phyloP scores from a whole-genome alignment of 2,329 filamentous ascomycete species.

The Pseudogymnoascus sp. region DNA sequence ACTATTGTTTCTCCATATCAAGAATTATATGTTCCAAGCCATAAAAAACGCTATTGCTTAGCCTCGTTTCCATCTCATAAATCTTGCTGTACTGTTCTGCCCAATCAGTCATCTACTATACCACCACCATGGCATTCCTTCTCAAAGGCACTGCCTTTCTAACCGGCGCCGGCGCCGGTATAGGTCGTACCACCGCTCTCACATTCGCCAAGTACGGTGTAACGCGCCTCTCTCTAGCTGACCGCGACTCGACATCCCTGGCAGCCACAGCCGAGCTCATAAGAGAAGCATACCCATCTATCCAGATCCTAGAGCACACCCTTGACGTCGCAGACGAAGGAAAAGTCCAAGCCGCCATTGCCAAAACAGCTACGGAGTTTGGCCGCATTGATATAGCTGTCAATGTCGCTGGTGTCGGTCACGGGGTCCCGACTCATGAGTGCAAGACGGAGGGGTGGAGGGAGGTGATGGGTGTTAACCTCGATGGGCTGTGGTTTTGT shows the following conservation, averaged over 20 bases:
- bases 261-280: constrained; percentile 29
- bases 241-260: constrained; percentile 34
- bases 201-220: constrained; percentile 41
- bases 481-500: constrained; percentile 49
- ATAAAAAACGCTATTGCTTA: background rate
- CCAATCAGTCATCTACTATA: no score
- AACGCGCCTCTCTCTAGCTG: constrained; percentile 37
- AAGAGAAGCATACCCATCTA: constrained; percentile 29
- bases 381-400: constrained; percentile 47
- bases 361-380: constrained; percentile 36
- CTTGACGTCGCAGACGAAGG: constrained; percentile 39
- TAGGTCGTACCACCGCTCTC: constrained; percentile 39
- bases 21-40: background rate
- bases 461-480: constrained; percentile 42
- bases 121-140: constrained; percentile 30
- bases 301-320: constrained; percentile 34
- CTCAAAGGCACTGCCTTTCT: constrained; percentile 40
- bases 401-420: constrained; percentile 45
- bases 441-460: constrained; percentile 40
- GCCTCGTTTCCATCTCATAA: background rate
- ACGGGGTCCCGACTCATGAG: constrained; percentile 37
- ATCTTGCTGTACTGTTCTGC: background rate
- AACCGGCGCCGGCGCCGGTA: constrained; percentile 40
- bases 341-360: constrained; percentile 37
- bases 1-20: background rate